These are phyloP conservation scores for Lactifluus volemus DNA, from an alignment of 768 basidiomycete genomes.

Conservation along the genomic window DNA sequence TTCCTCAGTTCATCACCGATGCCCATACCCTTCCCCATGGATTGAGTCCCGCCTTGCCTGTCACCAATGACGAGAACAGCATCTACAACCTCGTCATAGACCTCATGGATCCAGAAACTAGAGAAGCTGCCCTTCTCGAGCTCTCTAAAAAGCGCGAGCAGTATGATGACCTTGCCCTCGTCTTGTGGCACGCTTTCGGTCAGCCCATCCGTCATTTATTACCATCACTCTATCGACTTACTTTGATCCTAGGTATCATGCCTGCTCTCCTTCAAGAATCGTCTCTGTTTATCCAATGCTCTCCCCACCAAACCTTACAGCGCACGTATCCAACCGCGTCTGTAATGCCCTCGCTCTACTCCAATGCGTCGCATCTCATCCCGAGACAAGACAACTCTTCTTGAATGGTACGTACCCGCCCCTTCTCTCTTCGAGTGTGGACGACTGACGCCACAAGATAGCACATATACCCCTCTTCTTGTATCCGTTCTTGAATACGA, in stretches of 20 bases:
- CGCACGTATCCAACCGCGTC: slow-evolving; percentile 95
- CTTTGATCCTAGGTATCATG: slow-evolving; percentile 70
- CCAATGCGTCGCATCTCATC: slow-evolving; percentile 97
- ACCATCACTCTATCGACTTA: background rate
- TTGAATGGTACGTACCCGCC: slow-evolving; percentile 64
- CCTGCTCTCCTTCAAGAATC: slow-evolving; percentile 95
- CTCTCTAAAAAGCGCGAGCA: slow-evolving; percentile 98
- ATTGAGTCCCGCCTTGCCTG: slow-evolving; percentile 23
- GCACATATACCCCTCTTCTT: slow-evolving; percentile 93
- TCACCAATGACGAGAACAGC: slow-evolving; percentile 56
- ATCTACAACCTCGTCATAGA: slow-evolving; percentile 89
- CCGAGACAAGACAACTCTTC: slow-evolving; percentile 92
- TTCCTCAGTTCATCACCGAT: slow-evolving; percentile 31
- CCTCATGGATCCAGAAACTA: slow-evolving; percentile 68
- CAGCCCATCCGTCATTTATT: slow-evolving; percentile 19
- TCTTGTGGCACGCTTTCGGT: slow-evolving; percentile 99
- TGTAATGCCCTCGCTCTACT: slow-evolving; percentile 97
- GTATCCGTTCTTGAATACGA: slow-evolving; percentile 98
- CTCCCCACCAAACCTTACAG: slow-evolving; percentile 91
- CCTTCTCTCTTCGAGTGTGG: background rate
- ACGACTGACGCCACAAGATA: slow-evolving; percentile 24
- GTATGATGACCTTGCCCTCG: slow-evolving; percentile 95
- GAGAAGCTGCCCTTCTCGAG: slow-evolving; percentile 88
- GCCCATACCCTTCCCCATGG: slow-evolving; percentile 20
- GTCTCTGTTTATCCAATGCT: slow-evolving; percentile 96